Conservation (phyloP, 192 early-diverging fungal species). For the Coemansia sp. region DNA sequence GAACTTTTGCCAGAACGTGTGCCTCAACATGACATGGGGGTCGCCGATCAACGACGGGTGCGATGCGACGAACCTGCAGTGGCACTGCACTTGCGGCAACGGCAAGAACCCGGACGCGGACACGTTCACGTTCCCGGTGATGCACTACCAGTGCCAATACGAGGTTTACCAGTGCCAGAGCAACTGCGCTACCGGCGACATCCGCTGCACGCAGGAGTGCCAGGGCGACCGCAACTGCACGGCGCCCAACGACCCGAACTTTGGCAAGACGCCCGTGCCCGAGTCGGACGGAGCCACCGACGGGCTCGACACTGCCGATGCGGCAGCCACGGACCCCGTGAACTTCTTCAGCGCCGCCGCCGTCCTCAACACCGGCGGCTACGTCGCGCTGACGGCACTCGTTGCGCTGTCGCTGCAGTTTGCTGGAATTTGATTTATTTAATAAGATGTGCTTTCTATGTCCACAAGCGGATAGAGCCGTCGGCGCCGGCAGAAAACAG, state of each 20-base stretch:
- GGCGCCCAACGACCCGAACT: conserved; percentile 51
- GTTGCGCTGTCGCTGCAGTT: conserved; percentile 43
- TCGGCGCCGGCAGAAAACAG: conserved; percentile 90
- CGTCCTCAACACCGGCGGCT: conserved; percentile 32
- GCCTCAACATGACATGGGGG: conserved; percentile 53
- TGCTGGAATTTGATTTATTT: conserved; percentile 14
- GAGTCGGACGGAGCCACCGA: conserved; percentile 36
- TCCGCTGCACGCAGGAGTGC: conserved; percentile 53
- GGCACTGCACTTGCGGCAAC: conserved; percentile 54
- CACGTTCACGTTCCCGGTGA: conserved; percentile 54
- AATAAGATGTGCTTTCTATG: conserved; percentile 31
- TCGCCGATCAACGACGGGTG: conserved; percentile 49
- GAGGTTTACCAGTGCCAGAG: conserved; percentile 53
- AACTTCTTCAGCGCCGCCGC: conserved; percentile 50
- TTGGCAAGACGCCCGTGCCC: conserved; percentile 35
- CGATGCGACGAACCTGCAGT: conserved; percentile 40
- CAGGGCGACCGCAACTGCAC: conserved; percentile 54
- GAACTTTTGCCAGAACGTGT: conserved; percentile 55
- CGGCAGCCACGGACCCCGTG: conserved; percentile 21
- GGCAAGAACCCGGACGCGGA: conserved; percentile 54
- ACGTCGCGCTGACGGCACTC: conserved; percentile 32
- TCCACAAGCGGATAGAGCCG: conserved; percentile 82
- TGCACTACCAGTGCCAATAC: conserved; percentile 51
- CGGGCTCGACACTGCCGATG: conserved; percentile 35
- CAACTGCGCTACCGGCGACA: conserved; percentile 54